Base-by-base conservation (phyloP, 306 rosid species). In the Abrus pulchellus region DNA sequence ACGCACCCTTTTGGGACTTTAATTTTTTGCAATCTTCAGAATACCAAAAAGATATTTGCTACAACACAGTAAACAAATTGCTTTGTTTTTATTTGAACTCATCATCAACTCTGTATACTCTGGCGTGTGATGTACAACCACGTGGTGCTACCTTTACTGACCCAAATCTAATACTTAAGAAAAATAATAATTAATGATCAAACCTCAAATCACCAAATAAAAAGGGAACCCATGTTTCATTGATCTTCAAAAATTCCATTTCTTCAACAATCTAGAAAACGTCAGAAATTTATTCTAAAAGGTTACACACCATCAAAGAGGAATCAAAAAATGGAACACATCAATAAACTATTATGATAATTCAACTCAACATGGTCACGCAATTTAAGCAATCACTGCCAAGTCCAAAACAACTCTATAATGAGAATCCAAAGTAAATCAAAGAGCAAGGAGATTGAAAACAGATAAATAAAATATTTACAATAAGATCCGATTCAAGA, bases 141-240 rank as follows among this genome's bases (percentile, higher is more conserved):
- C 4, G 54, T 27, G 48, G 59, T 59, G 8, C 65, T 13, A 12
- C 65, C 65, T 7, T 5, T 68, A 12, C 11, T 27, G 40, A 72
- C 14, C 44, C 36, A 59, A n/a, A 10, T 14, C 30, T 10, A 30
- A 71, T 4, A 48, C 32, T 32, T 20, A 20, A 20, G 20, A 20
- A 20, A 20, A 20, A 20, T 20, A 20, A 20, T 20, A 20, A 10
- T 36, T 8, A 14, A 36, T 7, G 1, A 9, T 76, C 32, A 32
- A 30, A 32, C 9, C 9, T 57, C 38, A 28, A 52, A 13, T 53
- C 3, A n/a, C 33, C 57, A 65, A 54, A 64, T 74, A 50, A 53
- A 3, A 20, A 30, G 41, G 4, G n/a, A 67, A 50, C 78, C 65
- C 76, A 66, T 53, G 69, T 54, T 56, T 45, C 66, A 64, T 53